Base-by-base conservation (phyloP, 805 yeast species). In the Jamesozyma hellenica region DNA sequence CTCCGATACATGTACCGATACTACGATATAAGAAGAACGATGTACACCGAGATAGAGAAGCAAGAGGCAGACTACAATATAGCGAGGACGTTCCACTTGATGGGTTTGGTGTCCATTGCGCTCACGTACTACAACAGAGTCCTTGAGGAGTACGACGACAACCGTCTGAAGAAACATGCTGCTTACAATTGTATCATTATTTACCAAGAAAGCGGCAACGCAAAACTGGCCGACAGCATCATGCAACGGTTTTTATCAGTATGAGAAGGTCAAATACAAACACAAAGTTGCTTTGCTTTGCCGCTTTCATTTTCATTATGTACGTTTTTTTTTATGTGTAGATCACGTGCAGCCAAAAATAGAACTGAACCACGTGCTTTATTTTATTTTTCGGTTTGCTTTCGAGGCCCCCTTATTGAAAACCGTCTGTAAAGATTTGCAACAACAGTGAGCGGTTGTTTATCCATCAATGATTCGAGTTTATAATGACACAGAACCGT, bases 41-140 rank as follows among this genome's bases (percentile, higher is more conserved):
- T 34, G 25, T 61, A 59, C 34, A 49, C 59, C 1, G 58, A 49
- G 3, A 51, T 55, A 6, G 87, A 80, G 48, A 58, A 58, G 31
- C 90, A 84, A 58, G 98, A 92, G 54, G 77, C 81, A 1, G 73
- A 76, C 37, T 92, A 81, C 57, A 92, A 92, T 47, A 51, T 87
- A 39, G 98, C 94, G 0, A 68, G 96, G 29, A 70, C 82, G 4
- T 92, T 82, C 61, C 96, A 90, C 52, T 70, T 84, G 58, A 63
- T 90, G 6, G 95, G 95, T 0, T 66, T 92, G 25, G 71, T 76
- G 9, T 66, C 84, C 0, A 63, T 82, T 23, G 97, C 98, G 0
- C 68, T 80, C 5, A 67, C 64, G 16, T 85, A 79, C 52, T 92
- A 92, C 56, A 73, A 81, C 32, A 71, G 69, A 40, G 96, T 83